phyloP scores from a whole-genome alignment of 2,329 filamentous ascomycete species.

The Anisogramma anomala region DNA sequence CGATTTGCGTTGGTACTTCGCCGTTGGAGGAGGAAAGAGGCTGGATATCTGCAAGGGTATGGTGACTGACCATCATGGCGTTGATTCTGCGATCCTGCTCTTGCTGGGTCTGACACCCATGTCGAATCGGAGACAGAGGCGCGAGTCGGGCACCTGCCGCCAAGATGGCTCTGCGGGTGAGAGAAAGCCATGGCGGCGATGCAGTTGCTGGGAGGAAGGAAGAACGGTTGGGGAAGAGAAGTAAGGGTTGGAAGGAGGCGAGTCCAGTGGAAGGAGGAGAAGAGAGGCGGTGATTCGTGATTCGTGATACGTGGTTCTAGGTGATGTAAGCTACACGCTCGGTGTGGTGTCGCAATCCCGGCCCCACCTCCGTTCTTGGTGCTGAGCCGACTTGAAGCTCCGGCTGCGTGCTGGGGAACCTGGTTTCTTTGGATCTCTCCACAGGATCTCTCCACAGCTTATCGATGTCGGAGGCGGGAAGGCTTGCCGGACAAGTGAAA shows the following conservation, averaged over 20 bases:
- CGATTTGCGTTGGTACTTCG: background rate
- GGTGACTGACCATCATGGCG: constrained; percentile 25
- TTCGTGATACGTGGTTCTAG: constrained; percentile 8
- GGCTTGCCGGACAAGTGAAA: background rate
- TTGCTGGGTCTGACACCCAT: constrained; percentile 13
- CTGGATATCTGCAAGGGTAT: background rate
- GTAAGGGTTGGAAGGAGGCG: background rate
- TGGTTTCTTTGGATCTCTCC: too few species aligned
- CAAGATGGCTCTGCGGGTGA: constrained; percentile 16
- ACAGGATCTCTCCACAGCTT: constrained; percentile 1
- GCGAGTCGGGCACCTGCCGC: constrained; percentile 11
- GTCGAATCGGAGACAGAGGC: constrained; percentile 10
- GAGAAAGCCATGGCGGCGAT: constrained; percentile 15
- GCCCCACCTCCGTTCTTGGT: too few species aligned
- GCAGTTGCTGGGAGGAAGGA: background rate
- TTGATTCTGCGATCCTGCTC: constrained; percentile 17
- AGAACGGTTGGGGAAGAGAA: background rate
- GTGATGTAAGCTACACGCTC: background rate
- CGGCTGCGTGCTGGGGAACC: too few species aligned
- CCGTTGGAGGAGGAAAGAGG: background rate
- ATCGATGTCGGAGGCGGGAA: constrained; percentile 1
- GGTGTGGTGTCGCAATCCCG: background rate
- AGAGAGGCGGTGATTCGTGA: background rate
- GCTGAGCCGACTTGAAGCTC: background rate
- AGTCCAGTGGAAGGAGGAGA: background rate